Evolutionary conservation across 257 asterid species (phyloP), one percentile per base, ranked within the genome.

Genomic region (Perilla frutescens): DNA sequence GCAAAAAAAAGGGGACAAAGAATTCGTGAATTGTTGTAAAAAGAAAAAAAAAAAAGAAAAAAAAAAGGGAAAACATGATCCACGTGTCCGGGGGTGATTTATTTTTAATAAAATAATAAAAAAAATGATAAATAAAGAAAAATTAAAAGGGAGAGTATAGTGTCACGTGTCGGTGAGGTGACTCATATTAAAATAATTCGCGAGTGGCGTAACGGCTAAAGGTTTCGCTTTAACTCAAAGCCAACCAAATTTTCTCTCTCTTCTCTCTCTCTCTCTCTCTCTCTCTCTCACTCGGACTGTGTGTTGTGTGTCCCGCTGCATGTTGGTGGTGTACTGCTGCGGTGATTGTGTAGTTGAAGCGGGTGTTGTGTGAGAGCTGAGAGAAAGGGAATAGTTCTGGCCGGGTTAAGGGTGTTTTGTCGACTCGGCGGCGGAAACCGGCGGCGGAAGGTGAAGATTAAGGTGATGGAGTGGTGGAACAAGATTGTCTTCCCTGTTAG

Each of bases 401-500:
- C 95, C 80, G 95, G 96, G 90, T 59, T 85, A 66, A 69, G 81
- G 84, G 81, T 77, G 75, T 40, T 86, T 75, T 68, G 86, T 81
- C 83, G 91, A 82, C 78, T 88, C 58, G 88, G 96, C 72, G 82
- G 85, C 70, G 80, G 87, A 51, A 71, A 62, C 41, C 68, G 88
- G 82, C 88, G 83, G 87, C 72, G 78, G 84, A 92, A 77, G 82
- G 84, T 79, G 72, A 88, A 71, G 86, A 77, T 70, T 31, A 81
- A 82, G 86, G 87, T 79, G 77, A 85, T 83, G 87, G 91, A 88
- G 76, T 88, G 85, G 92, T 88, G 90, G 94, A 89, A 83, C 41
- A 92, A 86, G 71, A 84, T 92, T 78, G 92, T 83, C 11, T 90
- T 90, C 68, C 98, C 98, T 31, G 90, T 92, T 48, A 76, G 94